These are phyloP conservation scores for Rhodotorula graminis DNA, from an alignment of 768 basidiomycete genomes.

Conservation along the genomic window DNA sequence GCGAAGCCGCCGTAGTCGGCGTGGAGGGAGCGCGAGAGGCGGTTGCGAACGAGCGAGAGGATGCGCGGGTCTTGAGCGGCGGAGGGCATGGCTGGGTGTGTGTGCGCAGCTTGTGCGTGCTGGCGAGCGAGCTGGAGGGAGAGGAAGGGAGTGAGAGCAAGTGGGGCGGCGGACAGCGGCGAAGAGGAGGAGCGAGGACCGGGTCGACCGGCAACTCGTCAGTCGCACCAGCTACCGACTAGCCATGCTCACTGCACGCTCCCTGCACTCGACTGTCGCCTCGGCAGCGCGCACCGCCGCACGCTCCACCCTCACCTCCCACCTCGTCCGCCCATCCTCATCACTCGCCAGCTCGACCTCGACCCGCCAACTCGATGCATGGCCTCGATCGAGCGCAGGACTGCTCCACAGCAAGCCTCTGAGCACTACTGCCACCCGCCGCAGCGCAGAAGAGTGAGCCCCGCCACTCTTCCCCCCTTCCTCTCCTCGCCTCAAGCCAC, in stretches of 20 bases:
- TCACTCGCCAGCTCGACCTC: not conserved
- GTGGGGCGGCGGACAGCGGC: not conserved
- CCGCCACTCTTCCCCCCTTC: too few relatives aligned
- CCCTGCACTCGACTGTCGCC: not conserved
- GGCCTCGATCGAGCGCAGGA: not conserved
- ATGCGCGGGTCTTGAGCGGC: not conserved
- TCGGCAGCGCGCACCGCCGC: not conserved
- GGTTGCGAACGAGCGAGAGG: not conserved
- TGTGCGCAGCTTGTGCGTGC: too few relatives aligned
- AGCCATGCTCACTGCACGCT: not conserved
- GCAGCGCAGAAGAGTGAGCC: slow-evolving; percentile 6
- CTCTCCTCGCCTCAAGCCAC: too few relatives aligned
- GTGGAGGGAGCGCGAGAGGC: slow-evolving; percentile 1
- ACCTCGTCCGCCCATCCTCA: not conserved
- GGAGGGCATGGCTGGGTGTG: too few relatives aligned
- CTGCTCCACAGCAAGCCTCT: not conserved
- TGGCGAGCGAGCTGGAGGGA: too few relatives aligned
- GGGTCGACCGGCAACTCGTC: not conserved
- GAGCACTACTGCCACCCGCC: not conserved
- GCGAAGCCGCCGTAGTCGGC: not conserved
- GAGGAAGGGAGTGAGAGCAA: not conserved
- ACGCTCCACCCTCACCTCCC: not conserved
- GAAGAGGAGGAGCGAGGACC: not conserved
- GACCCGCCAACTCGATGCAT: not conserved
- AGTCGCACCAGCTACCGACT: too few relatives aligned